A percentile compares a stretch with the other conserved stretches of the same genome.
Evolutionary conservation across 1,284 basidiomycete genomes (phyloP).

Genomic region (Termitomyces sp.): DNA sequence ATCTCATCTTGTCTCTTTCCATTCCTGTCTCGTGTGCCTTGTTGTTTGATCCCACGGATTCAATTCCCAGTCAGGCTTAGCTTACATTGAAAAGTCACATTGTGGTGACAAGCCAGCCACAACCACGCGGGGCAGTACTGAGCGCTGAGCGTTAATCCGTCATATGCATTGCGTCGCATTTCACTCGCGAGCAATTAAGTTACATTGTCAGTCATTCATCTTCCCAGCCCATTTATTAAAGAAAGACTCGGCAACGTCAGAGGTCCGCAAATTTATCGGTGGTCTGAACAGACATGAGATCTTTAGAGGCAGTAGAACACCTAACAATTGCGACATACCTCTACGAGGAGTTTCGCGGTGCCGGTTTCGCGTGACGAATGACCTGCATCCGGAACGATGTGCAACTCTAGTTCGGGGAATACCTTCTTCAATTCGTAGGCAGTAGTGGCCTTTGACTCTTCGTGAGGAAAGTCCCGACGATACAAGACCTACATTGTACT

Average conservation of each 20-base stretch:
- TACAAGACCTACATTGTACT: slow-evolving; percentile 18
- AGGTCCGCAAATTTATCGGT: slow-evolving; percentile 41
- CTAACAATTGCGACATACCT: slow-evolving; percentile 38
- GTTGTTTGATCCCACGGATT: too few relatives aligned
- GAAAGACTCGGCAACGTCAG: slow-evolving; percentile 5
- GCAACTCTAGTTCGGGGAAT: slow-evolving; percentile 78
- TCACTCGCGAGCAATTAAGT: background rate
- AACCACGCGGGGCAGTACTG: background rate
- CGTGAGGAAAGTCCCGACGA: background rate
- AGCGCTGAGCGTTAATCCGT: background rate
- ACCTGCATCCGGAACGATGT: slow-evolving; percentile 87
- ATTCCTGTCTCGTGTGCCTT: too few relatives aligned
- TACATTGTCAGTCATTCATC: background rate
- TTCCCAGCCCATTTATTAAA: background rate
- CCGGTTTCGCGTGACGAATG: slow-evolving; percentile 83
- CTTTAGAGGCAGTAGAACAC: background rate
- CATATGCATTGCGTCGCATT: background rate
- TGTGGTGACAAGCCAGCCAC: background rate
- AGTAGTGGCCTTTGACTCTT: slow-evolving; percentile 55
- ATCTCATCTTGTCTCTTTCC: too few relatives aligned
- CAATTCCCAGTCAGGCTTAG: too few relatives aligned
- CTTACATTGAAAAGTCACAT: too few relatives aligned
- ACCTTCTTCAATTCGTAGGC: slow-evolving; percentile 77
- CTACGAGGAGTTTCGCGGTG: slow-evolving; percentile 67
- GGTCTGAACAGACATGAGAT: slow-evolving; percentile 24